These are phyloP conservation scores for Neospora caninum DNA, from an alignment of 169 alveolate species.

Conservation along the genomic window DNA sequence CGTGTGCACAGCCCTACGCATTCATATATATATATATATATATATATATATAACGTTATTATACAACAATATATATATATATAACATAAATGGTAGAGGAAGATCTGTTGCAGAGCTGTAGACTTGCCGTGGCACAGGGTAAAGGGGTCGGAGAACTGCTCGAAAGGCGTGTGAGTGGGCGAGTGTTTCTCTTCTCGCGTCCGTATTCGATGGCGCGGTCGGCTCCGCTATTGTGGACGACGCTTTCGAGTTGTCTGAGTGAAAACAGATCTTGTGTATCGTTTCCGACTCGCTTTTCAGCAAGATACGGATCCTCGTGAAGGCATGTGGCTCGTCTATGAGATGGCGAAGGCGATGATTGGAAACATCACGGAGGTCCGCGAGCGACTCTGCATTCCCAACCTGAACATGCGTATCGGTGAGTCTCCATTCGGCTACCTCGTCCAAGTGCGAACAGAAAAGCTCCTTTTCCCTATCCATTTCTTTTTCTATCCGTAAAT, in stretches of 20 bases:
- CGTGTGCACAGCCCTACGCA: too few relatives aligned
- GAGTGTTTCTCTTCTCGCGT: too few relatives aligned
- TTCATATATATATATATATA: neutral
- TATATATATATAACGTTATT: neutral
- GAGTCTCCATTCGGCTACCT: neutral
- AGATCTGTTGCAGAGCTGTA: too few relatives aligned
- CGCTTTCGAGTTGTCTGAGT: too few relatives aligned
- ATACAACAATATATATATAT: neutral
- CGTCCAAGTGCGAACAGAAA: neutral
- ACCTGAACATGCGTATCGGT: conserved; percentile 60
- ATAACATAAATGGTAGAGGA: too few relatives aligned
- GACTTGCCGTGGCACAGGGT: too few relatives aligned
- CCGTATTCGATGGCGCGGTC: too few relatives aligned
- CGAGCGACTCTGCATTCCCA: conserved; percentile 60
- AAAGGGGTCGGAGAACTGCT: too few relatives aligned
- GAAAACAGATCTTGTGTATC: too few relatives aligned
- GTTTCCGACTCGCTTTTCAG: neutral
- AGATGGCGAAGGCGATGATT: conserved; percentile 67
- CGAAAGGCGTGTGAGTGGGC: too few relatives aligned
- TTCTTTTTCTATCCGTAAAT: neutral
- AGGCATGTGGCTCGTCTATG: conserved; percentile 57
- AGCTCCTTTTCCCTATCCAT: neutral
- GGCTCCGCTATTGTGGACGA: too few relatives aligned
- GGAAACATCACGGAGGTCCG: conserved; percentile 56
- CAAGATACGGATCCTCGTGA: conserved; percentile 60